Conservation (phyloP, 208 protist species). For the Porcisia hertigi region DNA sequence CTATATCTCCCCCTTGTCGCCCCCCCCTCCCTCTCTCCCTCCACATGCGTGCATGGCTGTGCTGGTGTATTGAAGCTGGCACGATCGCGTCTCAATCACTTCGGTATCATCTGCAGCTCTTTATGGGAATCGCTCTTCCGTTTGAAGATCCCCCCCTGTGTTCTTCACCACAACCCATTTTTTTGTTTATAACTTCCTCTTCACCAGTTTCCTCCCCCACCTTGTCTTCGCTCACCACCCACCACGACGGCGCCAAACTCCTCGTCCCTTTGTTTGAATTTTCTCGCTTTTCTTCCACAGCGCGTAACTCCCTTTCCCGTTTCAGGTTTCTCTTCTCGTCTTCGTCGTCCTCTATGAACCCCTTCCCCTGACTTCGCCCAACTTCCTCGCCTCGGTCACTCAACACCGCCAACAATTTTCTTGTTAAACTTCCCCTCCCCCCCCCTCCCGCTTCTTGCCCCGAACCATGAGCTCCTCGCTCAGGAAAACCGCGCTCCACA, state of each 20-base stretch:
- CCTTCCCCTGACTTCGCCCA: too few species aligned
- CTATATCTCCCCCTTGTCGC: too few species aligned
- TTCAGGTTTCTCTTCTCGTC: too few species aligned
- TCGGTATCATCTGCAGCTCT: too few species aligned
- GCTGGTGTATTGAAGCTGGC: background rate
- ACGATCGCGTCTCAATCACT: background rate
- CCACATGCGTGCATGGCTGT: background rate
- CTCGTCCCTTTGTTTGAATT: background rate
- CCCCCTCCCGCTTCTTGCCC: background rate
- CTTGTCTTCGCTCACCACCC: background rate
- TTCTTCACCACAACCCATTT: background rate
- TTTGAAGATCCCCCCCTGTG: too few species aligned
- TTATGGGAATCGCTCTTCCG: background rate
- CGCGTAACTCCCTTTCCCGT: too few species aligned
- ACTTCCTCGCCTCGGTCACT: too few species aligned
- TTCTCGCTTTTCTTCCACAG: background rate
- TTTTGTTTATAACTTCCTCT: too few species aligned
- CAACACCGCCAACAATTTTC: background rate
- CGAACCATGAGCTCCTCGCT: constrained; percentile 40
- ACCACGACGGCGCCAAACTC: background rate
- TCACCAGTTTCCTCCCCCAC: too few species aligned
- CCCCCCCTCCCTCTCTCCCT: too few species aligned
- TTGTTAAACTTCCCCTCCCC: constrained; percentile 5
- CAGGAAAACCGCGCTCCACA: constrained; percentile 81
- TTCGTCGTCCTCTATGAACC: too few species aligned